Conservation (phyloP, 176 grass and related monocot species). For the Musa beccarii region DNA sequence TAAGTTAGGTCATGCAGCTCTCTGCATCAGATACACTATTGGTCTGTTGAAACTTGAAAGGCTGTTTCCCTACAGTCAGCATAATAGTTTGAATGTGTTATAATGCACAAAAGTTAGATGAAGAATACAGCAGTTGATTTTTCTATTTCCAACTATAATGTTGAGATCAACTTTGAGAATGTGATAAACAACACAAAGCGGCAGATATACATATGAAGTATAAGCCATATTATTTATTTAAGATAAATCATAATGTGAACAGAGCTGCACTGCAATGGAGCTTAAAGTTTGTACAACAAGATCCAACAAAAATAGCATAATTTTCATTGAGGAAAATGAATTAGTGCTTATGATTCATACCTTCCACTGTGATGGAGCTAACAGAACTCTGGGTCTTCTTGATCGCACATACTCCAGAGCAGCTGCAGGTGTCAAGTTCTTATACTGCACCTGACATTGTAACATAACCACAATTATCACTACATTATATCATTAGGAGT, state of each 20-base stretch:
- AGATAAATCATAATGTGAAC: background rate
- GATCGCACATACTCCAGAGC: slow-evolving; percentile 69
- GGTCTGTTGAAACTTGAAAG: no score
- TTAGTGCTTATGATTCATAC: slow-evolving; percentile 26
- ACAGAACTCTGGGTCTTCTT: slow-evolving; percentile 71
- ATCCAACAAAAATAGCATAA: background rate
- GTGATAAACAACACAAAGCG: background rate
- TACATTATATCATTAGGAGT: background rate
- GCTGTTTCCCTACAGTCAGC: background rate
- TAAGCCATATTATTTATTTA: background rate
- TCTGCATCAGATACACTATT: no score
- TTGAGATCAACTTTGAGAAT: background rate
- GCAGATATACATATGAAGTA: background rate
- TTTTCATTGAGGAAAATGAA: background rate
- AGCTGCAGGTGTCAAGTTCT: slow-evolving; percentile 62
- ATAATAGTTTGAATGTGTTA: background rate
- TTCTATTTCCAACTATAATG: background rate
- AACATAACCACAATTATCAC: background rate
- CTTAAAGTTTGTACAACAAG: background rate
- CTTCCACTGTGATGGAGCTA: slow-evolving; percentile 78
- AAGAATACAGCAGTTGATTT: background rate
- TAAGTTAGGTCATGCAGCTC: no score
- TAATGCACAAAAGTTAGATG: background rate
- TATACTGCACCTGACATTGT: slow-evolving; percentile 61
- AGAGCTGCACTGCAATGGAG: no score